Evolutionary conservation across 2,329 filamentous ascomycete genomes (phyloP).

Genomic region (Aspergillus japonicus): DNA sequence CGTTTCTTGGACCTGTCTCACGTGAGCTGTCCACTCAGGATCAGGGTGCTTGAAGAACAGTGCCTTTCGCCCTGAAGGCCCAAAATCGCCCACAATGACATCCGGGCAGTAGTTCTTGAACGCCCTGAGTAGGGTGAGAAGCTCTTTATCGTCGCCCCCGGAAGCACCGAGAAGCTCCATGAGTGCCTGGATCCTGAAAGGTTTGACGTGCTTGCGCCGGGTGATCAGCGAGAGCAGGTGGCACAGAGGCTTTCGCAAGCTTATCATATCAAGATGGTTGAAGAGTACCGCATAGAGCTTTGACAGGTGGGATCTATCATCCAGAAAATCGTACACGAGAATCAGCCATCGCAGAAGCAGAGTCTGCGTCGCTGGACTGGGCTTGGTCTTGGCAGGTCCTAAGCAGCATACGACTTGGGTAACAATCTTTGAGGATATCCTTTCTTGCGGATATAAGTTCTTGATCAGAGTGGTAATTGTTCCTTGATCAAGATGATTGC

Average conservation of each 20-base stretch:
- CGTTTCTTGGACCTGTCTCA: constrained; percentile 66
- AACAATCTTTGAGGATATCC: constrained; percentile 60
- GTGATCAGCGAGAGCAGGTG: constrained; percentile 78
- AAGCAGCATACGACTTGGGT: constrained; percentile 69
- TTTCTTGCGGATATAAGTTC: constrained; percentile 71
- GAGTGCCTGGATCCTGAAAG: constrained; percentile 76
- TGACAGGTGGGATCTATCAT: constrained; percentile 62
- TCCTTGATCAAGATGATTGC: constrained; percentile 72
- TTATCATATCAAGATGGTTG: constrained; percentile 76
- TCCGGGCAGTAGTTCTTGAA: constrained; percentile 91
- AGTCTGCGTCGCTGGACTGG: constrained; percentile 68
- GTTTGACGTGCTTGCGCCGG: constrained; percentile 76
- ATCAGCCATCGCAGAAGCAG: constrained; percentile 75
- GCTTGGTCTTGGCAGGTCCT: constrained; percentile 75
- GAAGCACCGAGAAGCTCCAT: constrained; percentile 51
- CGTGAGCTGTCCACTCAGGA: constrained; percentile 67
- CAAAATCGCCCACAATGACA: constrained; percentile 72
- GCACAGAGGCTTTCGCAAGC: constrained; percentile 67
- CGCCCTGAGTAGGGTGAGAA: constrained; percentile 73
- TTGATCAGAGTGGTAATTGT: constrained; percentile 68
- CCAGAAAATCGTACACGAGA: constrained; percentile 69
- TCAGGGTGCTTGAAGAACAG: constrained; percentile 64
- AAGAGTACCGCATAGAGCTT: constrained; percentile 75
- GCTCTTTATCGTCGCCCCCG: constrained; percentile 67
- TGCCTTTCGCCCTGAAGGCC: constrained; percentile 40